Percentiles rank a stretch among this genome's conserved stretches.
Evolutionary conservation across 805 yeast genomes (phyloP).

Genomic region (Saturnispora quitensis): DNA sequence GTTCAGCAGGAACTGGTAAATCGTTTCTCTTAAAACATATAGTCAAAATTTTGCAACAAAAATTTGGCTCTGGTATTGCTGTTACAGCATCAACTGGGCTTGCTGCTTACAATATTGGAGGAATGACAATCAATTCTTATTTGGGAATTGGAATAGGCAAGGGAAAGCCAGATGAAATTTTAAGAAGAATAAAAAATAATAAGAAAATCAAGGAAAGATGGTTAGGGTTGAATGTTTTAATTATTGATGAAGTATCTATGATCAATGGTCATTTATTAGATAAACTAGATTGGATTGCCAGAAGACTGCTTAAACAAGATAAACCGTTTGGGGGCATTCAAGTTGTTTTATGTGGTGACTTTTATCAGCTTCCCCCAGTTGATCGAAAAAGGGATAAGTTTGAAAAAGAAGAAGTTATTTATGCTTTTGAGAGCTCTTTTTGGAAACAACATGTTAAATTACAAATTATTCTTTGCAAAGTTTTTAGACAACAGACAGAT

Average conservation of each 20-base stretch:
- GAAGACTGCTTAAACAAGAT: constrained; percentile 33
- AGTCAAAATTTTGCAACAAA: constrained; percentile 41
- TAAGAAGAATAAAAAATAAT: constrained; percentile 45
- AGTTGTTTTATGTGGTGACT: constrained; percentile 69
- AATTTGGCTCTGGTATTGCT: constrained; percentile 48
- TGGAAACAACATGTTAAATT: constrained; percentile 53
- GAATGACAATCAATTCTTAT: constrained; percentile 66
- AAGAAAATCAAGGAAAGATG: constrained; percentile 45
- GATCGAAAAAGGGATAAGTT: constrained; percentile 6
- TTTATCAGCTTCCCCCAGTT: constrained; percentile 76
- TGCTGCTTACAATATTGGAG: constrained; percentile 78
- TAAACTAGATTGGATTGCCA: constrained; percentile 54
- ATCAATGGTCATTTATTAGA: constrained; percentile 60
- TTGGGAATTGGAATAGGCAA: constrained; percentile 71
- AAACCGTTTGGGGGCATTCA: constrained; percentile 78
- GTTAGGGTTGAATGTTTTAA: constrained; percentile 46
- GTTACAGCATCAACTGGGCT: constrained; percentile 81
- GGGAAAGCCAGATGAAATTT: constrained; percentile 37
- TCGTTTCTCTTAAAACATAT: constrained; percentile 69
- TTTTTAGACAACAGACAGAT: constrained; percentile 74
- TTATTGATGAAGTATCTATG: constrained; percentile 78
- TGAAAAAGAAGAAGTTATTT: constrained; percentile 29
- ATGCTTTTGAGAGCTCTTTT: constrained; percentile 56
- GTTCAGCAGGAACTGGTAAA: constrained; percentile 98
- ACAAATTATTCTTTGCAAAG: constrained; percentile 52